A percentile compares a stretch with the other conserved stretches of the same genome.
Conservation (phyloP, 148 eudicot species). For the Amaranthus hypochondriacus region DNA sequence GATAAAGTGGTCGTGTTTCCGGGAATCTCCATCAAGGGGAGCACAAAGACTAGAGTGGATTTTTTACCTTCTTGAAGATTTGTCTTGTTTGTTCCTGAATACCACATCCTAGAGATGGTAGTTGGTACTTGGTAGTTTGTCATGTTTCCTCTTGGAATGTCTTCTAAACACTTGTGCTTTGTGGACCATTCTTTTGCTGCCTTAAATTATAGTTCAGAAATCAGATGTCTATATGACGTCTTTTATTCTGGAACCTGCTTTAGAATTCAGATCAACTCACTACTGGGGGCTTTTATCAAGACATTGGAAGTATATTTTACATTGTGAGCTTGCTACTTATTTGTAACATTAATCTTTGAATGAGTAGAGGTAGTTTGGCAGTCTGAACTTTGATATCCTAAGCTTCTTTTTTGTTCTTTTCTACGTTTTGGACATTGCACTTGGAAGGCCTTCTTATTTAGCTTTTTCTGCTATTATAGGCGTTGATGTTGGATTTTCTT, state of each 20-base stretch:
- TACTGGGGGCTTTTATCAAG: neutral
- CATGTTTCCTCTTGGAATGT: neutral
- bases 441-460: neutral
- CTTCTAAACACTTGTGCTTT: neutral
- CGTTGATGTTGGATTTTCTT: no score
- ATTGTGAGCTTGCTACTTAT: neutral
- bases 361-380: neutral
- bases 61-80: no score
- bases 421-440: neutral
- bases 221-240: no score
- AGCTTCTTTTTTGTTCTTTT: neutral
- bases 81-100: neutral
- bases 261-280: neutral
- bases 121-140: conserved; percentile 2
- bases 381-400: neutral
- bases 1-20: no score
- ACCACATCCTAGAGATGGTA: neutral
- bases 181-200: neutral
- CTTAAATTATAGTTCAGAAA: neutral
- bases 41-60: neutral
- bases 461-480: neutral
- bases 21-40: neutral
- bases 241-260: neutral
- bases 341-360: neutral
- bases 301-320: neutral